Percentiles rank a stretch among this genome's conserved stretches.
Evolutionary conservation across 768 basidiomycete genomes (phyloP).

Genomic region (Boletus sensibilis): DNA sequence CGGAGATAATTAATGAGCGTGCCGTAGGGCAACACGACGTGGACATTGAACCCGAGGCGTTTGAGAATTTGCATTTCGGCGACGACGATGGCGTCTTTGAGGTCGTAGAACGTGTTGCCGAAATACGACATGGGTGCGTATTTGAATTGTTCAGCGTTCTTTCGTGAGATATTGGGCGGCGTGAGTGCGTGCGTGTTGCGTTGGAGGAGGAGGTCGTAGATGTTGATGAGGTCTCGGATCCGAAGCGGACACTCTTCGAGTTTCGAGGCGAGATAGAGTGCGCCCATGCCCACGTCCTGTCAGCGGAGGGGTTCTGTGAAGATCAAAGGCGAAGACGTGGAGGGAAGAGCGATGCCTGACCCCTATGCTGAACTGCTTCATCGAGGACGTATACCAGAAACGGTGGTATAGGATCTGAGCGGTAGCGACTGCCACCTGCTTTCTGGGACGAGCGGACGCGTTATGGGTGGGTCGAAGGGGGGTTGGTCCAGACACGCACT

Average conservation of each 20-base stretch:
- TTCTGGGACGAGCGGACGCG: constrained; percentile 44
- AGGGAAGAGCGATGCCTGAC: constrained; percentile 47
- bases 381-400: constrained; percentile 93
- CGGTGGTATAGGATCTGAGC: constrained; percentile 96
- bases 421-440: constrained; percentile 95
- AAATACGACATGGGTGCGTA: constrained; percentile 90
- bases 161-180: constrained; percentile 6
- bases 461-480: constrained; percentile 9
- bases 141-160: constrained; percentile 44
- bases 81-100: constrained; percentile 91
- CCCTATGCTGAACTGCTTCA: constrained; percentile 92
- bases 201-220: constrained; percentile 87
- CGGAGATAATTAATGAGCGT: constrained; percentile 93
- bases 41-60: constrained; percentile 91
- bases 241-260: constrained; percentile 89
- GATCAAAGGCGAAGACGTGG: constrained; percentile 3
- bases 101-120: constrained; percentile 84
- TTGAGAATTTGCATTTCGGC: constrained; percentile 98
- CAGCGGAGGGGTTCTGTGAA: constrained; percentile 6
- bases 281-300: constrained; percentile 89
- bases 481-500: constrained; percentile 51
- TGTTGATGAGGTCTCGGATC: constrained; percentile 92
- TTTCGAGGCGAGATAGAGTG: constrained; percentile 84
- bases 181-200: constrained; percentile 56
- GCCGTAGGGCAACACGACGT: constrained; percentile 90